phyloP scores from a whole-genome alignment of 306 rosid genomes.

The Clitoria ternatea region DNA sequence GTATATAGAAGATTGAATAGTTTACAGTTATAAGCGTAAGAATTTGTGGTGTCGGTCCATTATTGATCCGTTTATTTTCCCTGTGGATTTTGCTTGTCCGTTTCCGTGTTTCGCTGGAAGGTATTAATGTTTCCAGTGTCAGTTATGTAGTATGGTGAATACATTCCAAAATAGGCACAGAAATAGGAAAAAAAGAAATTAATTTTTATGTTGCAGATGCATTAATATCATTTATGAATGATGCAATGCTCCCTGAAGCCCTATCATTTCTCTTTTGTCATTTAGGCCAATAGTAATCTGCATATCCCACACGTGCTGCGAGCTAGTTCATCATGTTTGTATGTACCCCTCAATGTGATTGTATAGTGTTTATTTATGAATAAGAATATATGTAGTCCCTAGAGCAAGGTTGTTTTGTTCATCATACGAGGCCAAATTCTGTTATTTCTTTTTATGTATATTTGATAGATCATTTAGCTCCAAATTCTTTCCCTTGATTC shows the following conservation, averaged over 20 bases:
- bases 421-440: not conserved
- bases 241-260: not conserved
- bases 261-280: not conserved
- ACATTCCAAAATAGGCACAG: not conserved
- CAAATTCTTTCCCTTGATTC: no score
- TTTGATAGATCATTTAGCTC: not conserved
- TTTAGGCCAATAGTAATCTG: not conserved
- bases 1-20: not conserved
- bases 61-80: not conserved
- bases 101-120: not conserved
- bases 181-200: not conserved
- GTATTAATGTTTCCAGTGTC: not conserved
- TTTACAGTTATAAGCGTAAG: not conserved
- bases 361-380: not conserved
- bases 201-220: not conserved
- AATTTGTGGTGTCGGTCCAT: not conserved
- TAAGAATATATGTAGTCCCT: not conserved
- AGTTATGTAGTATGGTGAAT: not conserved
- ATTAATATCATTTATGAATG: not conserved
- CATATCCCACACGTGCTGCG: not conserved
- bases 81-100: not conserved
- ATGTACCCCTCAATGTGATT: not conserved
- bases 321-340: not conserved
- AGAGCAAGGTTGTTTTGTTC: not conserved
- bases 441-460: not conserved